phyloP scores from a whole-genome alignment of 2,329 filamentous ascomycete genomes.

The Arachnomyces sp. region DNA sequence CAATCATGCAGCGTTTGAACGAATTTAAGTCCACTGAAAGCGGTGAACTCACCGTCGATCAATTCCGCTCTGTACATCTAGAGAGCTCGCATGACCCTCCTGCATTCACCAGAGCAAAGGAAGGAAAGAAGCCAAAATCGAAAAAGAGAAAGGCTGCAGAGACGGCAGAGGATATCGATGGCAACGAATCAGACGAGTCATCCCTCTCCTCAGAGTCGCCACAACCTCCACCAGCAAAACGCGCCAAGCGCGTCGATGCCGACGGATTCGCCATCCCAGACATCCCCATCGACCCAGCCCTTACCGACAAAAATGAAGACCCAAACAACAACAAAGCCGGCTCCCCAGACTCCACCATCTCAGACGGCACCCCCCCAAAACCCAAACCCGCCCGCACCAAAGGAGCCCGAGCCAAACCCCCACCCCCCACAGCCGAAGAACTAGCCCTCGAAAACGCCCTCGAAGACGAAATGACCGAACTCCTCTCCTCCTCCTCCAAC shows the following conservation, averaged over 20 bases:
- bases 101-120: conserved; percentile 56
- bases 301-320: conserved; percentile 16
- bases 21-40: conserved; percentile 86
- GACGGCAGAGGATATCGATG: conserved; percentile 36
- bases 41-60: conserved; percentile 74
- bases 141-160: conserved; percentile 26
- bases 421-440: conserved; percentile 52
- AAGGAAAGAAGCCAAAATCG: conserved; percentile 46
- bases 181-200: conserved; percentile 40
- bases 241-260: conserved; percentile 45
- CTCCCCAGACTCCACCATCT: not conserved
- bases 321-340: not conserved
- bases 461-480: conserved; percentile 61
- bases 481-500: conserved; percentile 43
- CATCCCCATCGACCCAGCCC: conserved; percentile 37
- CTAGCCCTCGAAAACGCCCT: conserved; percentile 51
- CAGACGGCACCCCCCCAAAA: conserved; percentile 6
- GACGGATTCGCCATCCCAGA: conserved; percentile 61
- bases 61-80: conserved; percentile 53
- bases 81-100: conserved; percentile 75
- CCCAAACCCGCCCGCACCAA: conserved; percentile 22
- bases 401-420: conserved; percentile 26
- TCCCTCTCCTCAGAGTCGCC: conserved; percentile 9
- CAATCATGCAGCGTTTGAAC: conserved; percentile 80
- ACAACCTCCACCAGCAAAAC: conserved; percentile 18